Evolutionary conservation across 495 filamentous ascomycete species (phyloP).

Genomic region (Penicillium subrubescens): DNA sequence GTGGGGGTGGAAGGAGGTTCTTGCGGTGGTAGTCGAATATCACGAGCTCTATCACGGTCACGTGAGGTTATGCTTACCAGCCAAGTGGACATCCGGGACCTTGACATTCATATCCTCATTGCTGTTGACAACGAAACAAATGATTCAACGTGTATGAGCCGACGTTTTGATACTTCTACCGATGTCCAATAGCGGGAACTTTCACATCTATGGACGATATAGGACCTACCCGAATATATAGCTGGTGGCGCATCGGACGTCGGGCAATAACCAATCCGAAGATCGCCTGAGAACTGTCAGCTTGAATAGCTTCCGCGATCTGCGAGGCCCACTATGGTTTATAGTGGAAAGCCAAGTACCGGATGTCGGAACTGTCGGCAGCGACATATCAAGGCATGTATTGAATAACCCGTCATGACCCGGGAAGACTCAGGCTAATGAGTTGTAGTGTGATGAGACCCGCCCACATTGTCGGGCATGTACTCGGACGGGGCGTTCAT

Average conservation of each 20-base stretch:
- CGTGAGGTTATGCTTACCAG: not conserved
- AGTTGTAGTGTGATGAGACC: constrained; percentile 51
- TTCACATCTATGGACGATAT: not conserved
- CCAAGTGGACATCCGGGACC: not conserved
- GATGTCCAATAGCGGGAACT: not conserved
- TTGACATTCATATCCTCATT: not conserved
- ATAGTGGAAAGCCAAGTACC: constrained; percentile 70
- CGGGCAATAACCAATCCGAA: not conserved
- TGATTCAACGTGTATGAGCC: not conserved
- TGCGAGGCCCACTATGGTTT: constrained; percentile 57
- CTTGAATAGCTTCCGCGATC: not conserved
- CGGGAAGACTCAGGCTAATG: constrained; percentile 1
- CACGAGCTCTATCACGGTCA: not conserved
- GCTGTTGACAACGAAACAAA: not conserved
- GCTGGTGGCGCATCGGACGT: not conserved
- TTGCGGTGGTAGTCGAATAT: no score
- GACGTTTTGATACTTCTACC: not conserved
- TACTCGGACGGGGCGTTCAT: constrained; percentile 45
- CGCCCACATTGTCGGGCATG: constrained; percentile 52
- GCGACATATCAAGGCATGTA: constrained; percentile 59
- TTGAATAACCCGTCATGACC: not conserved
- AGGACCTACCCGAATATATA: not conserved
- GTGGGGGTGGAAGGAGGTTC: no score
- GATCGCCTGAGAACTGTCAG: not conserved
- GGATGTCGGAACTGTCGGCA: constrained; percentile 68